Percentiles rank a stretch among this genome's conserved stretches.
These are phyloP conservation scores for Capsicum pubescens DNA, from an alignment of 257 asterid genomes.

Conservation along the genomic window DNA sequence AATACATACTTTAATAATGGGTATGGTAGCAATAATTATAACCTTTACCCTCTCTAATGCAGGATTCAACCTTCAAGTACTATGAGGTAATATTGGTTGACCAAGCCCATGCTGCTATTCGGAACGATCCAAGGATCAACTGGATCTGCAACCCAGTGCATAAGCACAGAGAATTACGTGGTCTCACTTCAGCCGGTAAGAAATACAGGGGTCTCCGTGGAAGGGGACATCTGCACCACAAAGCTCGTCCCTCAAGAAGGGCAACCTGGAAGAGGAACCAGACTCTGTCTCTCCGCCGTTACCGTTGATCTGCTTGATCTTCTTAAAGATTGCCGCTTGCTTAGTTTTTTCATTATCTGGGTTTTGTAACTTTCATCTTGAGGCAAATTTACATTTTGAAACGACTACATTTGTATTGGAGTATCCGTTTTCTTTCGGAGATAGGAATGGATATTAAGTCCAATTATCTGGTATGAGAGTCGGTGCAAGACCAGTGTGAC, in stretches of 20 bases:
- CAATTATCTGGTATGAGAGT: no score
- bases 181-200: conserved; percentile 29
- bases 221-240: conserved; percentile 24
- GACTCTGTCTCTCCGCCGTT: conserved; percentile 20
- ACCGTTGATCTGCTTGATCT: conserved; percentile 3
- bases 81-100: conserved; percentile 27
- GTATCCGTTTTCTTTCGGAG: not conserved
- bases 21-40: no score
- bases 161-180: conserved; percentile 27
- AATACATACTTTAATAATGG: no score
- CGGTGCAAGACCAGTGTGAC: no score
- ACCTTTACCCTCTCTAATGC: not conserved
- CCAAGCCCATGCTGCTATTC: conserved; percentile 26
- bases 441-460: not conserved
- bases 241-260: conserved; percentile 24
- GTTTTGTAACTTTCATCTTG: not conserved
- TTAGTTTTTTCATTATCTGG: not conserved
- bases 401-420: not conserved
- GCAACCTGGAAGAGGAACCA: conserved; percentile 30
- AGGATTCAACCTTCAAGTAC: conserved; percentile 25
- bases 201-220: conserved; percentile 30
- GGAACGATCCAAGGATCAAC: conserved; percentile 28
- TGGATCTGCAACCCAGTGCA: conserved; percentile 31
- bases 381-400: not conserved
- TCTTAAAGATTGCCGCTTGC: no score